These are phyloP conservation scores for Knufia fluminis DNA, from an alignment of 2,329 filamentous ascomycete species.

Conservation along the genomic window DNA sequence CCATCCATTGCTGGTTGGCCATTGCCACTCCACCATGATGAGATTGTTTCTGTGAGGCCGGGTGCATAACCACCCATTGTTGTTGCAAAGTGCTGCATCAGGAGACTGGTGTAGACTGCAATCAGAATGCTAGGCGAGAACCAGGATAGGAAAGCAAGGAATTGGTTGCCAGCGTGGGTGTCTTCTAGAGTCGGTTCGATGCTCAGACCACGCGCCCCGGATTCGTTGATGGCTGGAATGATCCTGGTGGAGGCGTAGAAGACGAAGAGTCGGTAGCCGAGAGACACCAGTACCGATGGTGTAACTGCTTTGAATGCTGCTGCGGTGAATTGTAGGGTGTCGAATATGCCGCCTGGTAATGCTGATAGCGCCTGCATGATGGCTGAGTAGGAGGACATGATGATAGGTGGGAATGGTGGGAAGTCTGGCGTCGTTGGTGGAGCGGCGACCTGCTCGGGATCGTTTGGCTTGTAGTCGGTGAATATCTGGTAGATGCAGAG, in stretches of 20 bases:
- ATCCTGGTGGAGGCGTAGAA: conserved; percentile 94
- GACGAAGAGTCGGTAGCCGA: conserved; percentile 87
- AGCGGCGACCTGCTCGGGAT: conserved; percentile 42
- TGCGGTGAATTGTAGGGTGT: conserved; percentile 74
- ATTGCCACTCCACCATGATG: conserved; percentile 62
- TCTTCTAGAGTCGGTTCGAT: conserved; percentile 82
- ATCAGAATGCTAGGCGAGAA: conserved; percentile 93
- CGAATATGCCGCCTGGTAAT: conserved; percentile 74
- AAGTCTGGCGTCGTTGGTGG: conserved; percentile 59
- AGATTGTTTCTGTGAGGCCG: conserved; percentile 47
- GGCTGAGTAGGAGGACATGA: conserved; percentile 97
- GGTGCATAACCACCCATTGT: conserved; percentile 45
- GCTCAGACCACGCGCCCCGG: conserved; percentile 70
- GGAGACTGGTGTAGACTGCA: conserved; percentile 86
- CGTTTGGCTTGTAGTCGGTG: conserved; percentile 86
- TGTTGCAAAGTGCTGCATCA: conserved; percentile 90
- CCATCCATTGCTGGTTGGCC: conserved; percentile 74
- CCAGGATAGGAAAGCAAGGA: conserved; percentile 79
- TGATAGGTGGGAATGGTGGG: conserved; percentile 89
- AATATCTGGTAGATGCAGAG: conserved; percentile 99
- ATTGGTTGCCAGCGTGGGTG: conserved; percentile 66
- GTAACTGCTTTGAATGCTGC: conserved; percentile 94
- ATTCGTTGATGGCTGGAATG: conserved; percentile 84
- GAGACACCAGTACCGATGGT: conserved; percentile 87
- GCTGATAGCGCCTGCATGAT: conserved; percentile 73